A percentile compares a stretch with the other conserved stretches of the same genome.
Conservation (phyloP, 805 yeast species). For the Ogataea trehaloabstinens region DNA sequence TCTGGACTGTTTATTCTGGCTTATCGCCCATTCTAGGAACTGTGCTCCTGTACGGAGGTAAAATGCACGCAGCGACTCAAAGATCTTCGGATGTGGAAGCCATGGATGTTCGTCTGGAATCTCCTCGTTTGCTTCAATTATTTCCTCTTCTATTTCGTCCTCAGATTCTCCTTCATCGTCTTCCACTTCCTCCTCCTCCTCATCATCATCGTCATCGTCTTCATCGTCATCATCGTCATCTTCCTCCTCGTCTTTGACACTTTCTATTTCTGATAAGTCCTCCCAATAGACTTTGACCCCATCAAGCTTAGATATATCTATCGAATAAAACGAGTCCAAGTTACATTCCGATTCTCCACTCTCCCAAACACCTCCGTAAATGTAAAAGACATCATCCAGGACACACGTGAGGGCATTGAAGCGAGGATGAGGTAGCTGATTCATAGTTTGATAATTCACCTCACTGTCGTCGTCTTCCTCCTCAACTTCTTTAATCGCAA, state of each 20-base stretch:
- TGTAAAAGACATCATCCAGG: slow-evolving; percentile 76
- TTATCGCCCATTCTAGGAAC: slow-evolving; percentile 90
- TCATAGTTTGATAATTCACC: slow-evolving; percentile 50
- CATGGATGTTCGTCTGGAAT: slow-evolving; percentile 93
- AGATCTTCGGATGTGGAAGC: slow-evolving; percentile 96
- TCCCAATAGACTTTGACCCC: slow-evolving; percentile 92
- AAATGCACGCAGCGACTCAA: slow-evolving; percentile 79
- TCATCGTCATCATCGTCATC: slow-evolving; percentile 64
- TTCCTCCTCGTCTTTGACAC: slow-evolving; percentile 56
- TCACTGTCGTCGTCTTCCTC: slow-evolving; percentile 36
- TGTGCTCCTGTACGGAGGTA: slow-evolving; percentile 83
- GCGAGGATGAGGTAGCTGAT: slow-evolving; percentile 79
- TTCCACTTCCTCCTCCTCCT: slow-evolving; percentile 54
- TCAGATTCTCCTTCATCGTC: slow-evolving; percentile 49
- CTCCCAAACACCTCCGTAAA: slow-evolving; percentile 91
- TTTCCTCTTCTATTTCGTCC: slow-evolving; percentile 67
- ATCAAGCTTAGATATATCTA: slow-evolving; percentile 83
- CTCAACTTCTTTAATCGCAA: slow-evolving; percentile 15
- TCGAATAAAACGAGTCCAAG: slow-evolving; percentile 80
- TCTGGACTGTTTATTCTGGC: slow-evolving; percentile 78
- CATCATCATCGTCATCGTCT: slow-evolving; percentile 70
- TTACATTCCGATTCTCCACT: slow-evolving; percentile 80
- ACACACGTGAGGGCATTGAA: slow-evolving; percentile 86
- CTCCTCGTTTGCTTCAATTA: slow-evolving; percentile 59
- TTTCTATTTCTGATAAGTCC: slow-evolving; percentile 59